Evolutionary conservation across 768 basidiomycete species (phyloP).

Genomic region (Boletus reticuloceps): DNA sequence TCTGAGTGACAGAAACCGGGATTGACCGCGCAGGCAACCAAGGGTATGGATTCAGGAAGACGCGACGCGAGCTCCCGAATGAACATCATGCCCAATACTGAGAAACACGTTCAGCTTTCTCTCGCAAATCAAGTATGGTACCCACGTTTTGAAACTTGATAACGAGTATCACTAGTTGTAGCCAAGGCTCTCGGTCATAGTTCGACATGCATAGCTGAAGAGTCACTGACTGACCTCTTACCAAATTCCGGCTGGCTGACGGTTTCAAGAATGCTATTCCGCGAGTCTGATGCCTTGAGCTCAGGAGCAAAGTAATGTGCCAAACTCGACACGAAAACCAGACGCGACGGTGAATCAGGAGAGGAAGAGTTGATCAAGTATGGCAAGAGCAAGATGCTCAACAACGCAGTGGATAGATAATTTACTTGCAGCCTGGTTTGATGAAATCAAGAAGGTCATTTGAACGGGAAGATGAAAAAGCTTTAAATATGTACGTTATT

Average conservation of each 20-base stretch:
- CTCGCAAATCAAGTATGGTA: background rate
- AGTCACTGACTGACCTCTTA: slow-evolving; percentile 3
- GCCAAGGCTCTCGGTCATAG: background rate
- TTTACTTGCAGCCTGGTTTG: slow-evolving; percentile 35
- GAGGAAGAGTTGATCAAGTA: slow-evolving; percentile 26
- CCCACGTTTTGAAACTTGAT: slow-evolving; percentile 27
- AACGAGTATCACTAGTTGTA: slow-evolving; percentile 16
- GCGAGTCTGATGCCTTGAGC: slow-evolving; percentile 2
- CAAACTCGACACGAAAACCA: slow-evolving; percentile 33
- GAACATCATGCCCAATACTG: slow-evolving; percentile 34
- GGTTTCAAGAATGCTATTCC: slow-evolving; percentile 11
- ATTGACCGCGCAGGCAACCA: slow-evolving; percentile 27
- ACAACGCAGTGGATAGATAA: slow-evolving; percentile 32
- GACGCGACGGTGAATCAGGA: slow-evolving; percentile 21
- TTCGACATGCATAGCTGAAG: background rate
- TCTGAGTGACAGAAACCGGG: slow-evolving; percentile 36
- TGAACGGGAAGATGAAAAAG: background rate
- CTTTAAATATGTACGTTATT: slow-evolving; percentile 38
- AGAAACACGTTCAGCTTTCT: background rate
- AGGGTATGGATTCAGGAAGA: slow-evolving; percentile 18
- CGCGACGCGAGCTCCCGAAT: slow-evolving; percentile 31
- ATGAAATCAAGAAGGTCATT: background rate
- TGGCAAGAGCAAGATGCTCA: slow-evolving; percentile 35
- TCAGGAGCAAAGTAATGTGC: slow-evolving; percentile 18
- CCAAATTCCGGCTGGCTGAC: slow-evolving; percentile 25